Conservation (phyloP, 805 yeast species). For the Ogataea populi-albae region DNA sequence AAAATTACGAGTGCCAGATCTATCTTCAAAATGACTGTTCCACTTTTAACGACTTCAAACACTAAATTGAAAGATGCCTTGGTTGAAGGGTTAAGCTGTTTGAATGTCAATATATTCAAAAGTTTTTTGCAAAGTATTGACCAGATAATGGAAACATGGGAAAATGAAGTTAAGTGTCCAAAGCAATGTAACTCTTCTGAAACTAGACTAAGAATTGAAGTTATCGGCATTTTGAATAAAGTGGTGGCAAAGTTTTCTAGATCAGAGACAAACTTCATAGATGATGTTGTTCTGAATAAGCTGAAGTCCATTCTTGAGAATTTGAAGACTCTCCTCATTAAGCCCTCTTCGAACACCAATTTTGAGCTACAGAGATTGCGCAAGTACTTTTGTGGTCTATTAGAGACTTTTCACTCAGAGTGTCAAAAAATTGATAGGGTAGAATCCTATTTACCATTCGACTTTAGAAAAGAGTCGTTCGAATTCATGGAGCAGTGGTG, state of each 20-base stretch:
- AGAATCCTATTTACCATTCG: constrained; percentile 74
- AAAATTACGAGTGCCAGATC: constrained; percentile 90
- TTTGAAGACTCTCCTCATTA: constrained; percentile 53
- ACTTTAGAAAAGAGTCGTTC: constrained; percentile 79
- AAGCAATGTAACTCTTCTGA: constrained; percentile 20
- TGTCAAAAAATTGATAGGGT: constrained; percentile 41
- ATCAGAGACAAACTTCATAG: constrained; percentile 50
- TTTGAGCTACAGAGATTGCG: constrained; percentile 75
- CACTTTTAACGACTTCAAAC: constrained; percentile 70
- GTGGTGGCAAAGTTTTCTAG: constrained; percentile 64
- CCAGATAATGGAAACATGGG: constrained; percentile 55
- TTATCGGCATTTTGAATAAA: constrained; percentile 68
- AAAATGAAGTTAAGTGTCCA: constrained; percentile 40
- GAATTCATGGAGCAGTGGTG: constrained; percentile 91
- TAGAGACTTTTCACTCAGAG: constrained; percentile 71
- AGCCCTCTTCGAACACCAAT: constrained; percentile 56
- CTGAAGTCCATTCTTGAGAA: constrained; percentile 60
- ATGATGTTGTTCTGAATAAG: constrained; percentile 65
- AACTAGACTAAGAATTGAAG: constrained; percentile 57
- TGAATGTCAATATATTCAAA: constrained; percentile 84
- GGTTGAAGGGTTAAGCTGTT: constrained; percentile 83
- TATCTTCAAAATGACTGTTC: constrained; percentile 82
- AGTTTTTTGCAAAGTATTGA: constrained; percentile 78
- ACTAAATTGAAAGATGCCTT: constrained; percentile 76
- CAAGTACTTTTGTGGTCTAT: constrained; percentile 76